Percentiles rank a stretch among this genome's conserved stretches.
phyloP scores from a whole-genome alignment of 768 basidiomycete genomes.

The Rhodotorula toruloides region DNA sequence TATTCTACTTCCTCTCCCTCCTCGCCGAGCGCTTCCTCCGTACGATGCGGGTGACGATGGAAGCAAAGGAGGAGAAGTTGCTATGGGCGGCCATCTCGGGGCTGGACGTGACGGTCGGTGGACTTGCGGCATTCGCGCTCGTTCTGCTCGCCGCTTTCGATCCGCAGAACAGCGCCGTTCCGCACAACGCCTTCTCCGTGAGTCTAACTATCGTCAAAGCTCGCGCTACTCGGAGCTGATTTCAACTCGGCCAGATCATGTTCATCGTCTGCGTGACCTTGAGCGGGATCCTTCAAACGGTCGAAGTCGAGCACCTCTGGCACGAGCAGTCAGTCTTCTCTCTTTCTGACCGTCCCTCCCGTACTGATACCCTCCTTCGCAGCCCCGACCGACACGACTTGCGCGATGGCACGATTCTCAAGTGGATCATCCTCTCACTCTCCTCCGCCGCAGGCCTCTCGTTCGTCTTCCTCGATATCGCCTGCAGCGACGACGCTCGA shows the following conservation, averaged over 20 bases:
- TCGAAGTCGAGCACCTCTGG: conserved; percentile 32
- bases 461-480: not conserved
- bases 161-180: not conserved
- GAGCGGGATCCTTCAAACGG: conserved; percentile 6
- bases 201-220: not conserved
- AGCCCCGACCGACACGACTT: conserved; percentile 33
- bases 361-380: too few relatives aligned
- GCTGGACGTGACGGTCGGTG: not conserved
- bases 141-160: conserved; percentile 5
- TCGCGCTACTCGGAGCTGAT: not conserved
- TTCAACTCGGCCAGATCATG: not conserved
- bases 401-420: conserved; percentile 12
- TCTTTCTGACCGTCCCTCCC: not conserved
- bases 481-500: conserved; percentile 8
- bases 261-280: conserved; percentile 12
- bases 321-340: conserved; percentile 28
- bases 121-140: not conserved
- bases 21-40: conserved; percentile 18
- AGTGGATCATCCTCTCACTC: conserved; percentile 9
- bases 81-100: conserved; percentile 13
- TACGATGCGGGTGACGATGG: conserved; percentile 11
- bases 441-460: not conserved
- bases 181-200: not conserved
- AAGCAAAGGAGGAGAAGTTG: conserved; percentile 20
- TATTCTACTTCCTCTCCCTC: conserved; percentile 1